These are phyloP conservation scores for Xylaria venustula DNA, from an alignment of 495 filamentous ascomycete species.

Conservation along the genomic window DNA sequence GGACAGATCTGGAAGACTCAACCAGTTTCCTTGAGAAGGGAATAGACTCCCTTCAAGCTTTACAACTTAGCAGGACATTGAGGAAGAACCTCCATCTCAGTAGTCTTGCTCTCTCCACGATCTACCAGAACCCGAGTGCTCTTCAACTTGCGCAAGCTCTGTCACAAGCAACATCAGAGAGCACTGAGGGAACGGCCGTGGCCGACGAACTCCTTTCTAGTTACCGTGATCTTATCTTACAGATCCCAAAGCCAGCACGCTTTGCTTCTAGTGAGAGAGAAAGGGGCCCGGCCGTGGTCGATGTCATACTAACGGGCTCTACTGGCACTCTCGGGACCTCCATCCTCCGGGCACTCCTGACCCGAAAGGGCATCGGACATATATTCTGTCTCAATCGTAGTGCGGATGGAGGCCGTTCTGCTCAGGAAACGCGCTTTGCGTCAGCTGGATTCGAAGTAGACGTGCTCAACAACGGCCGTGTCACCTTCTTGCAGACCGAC, in stretches of 20 bases:
- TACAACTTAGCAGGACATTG: slow-evolving; percentile 22
- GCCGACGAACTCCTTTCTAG: background rate
- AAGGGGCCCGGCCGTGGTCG: slow-evolving; percentile 30
- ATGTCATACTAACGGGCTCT: slow-evolving; percentile 56
- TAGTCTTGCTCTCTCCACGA: slow-evolving; percentile 18
- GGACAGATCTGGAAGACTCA: slow-evolving; percentile 15
- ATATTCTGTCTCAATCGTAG: slow-evolving; percentile 57
- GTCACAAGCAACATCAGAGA: background rate
- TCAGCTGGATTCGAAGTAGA: slow-evolving; percentile 4
- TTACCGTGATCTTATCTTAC: background rate
- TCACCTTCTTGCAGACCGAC: slow-evolving; percentile 50
- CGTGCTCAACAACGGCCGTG: slow-evolving; percentile 3
- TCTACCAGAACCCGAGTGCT: slow-evolving; percentile 33
- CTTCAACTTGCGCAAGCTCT: slow-evolving; percentile 19
- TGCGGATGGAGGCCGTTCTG: slow-evolving; percentile 27
- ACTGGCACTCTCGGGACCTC: slow-evolving; percentile 59
- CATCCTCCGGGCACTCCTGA: slow-evolving; percentile 44
- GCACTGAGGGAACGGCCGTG: too few relatives aligned
- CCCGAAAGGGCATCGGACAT: slow-evolving; percentile 35
- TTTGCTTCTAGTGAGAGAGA: slow-evolving; percentile 22
- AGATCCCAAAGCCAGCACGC: background rate
- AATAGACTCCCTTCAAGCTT: slow-evolving; percentile 47
- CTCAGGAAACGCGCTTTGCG: slow-evolving; percentile 27
- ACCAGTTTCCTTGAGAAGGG: slow-evolving; percentile 43
- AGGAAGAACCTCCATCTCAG: slow-evolving; percentile 12